Evolutionary conservation across 73 alveolate species (phyloP), one percentile per base, ranked within the genome.

Genomic region (Symbiodinium pilosum): DNA sequence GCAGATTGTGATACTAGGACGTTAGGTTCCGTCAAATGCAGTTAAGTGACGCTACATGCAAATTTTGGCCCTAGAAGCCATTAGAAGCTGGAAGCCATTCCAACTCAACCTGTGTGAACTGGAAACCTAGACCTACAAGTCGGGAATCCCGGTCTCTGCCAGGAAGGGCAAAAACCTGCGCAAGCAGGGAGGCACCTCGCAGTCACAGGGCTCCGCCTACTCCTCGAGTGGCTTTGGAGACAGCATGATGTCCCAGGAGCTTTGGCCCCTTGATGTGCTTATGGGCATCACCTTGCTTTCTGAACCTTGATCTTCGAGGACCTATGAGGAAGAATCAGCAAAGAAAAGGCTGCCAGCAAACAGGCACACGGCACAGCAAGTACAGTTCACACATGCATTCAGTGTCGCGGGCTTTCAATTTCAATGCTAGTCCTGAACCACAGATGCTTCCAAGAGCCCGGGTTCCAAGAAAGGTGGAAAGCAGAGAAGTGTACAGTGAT

Each of bases 121-220:
- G 8, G 4, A 51, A 24, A 16, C 68, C 68, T 51, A 24, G 68
- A 24, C 7, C 28, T 16, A 51, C 21, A 51, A 16, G 68, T 2
- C 28, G 21, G 68, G 68, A 51, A 0, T 16, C 21, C 68, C n/a
- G n/a, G n/a, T n/a, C n/a, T n/a, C n/a, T n/a, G n/a, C n/a, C 77
- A 69, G 77, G 73, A 92, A 92, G 91, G 91, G 98, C 84, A 92
- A 71, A 59, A 92, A 92, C 59, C 56, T 92, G 83, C 98, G 98
- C 59, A 92, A 92, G 91, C 98, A 92, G 89, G 59, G 44, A 28
- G 98, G 91, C 54, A 40, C 52, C 43, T 92, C 98, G 3, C 98
- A 92, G 47, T 64, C 77, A 16, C 77, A 64, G 36, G 77, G 77
- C 77, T 64, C 77, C 38, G 77, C 77, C 3, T 64, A 64, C 77